Evolutionary conservation across 495 filamentous ascomycete species (phyloP), one percentile per base, ranked within the genome.

Genomic region (Podospora comata): DNA sequence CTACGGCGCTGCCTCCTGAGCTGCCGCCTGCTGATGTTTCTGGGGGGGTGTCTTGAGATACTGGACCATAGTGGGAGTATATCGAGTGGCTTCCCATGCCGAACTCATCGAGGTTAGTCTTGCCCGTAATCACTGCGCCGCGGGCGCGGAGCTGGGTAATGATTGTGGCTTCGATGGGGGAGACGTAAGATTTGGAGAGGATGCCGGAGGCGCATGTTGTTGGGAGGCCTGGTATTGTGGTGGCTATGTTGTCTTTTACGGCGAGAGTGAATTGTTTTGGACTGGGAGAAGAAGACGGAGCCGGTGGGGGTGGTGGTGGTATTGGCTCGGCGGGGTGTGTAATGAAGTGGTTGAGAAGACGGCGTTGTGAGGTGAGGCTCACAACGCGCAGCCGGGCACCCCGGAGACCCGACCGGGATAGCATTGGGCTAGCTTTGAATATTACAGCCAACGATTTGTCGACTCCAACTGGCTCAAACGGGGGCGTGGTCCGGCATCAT

Each of bases 31-130:
- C 88, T 5, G 94, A 96, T 44, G 18, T 59, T 53, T 32, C 4
- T 5, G 11, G 27, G 32, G 28, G 19, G 20, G 18, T 20, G 13
- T 60, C 57, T 26, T 82, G 83, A 3, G 72, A 53, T 23, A 95
- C 91, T 23, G 86, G 72, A 4, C 91, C 94, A 74, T 90, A 90
- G 64, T 77, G 75, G 20, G 94, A 96, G 74, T 93, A 79, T 2
- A 83, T 85, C 18, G 92, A 92, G 79, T 98, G 91, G 13, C 93
- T 96, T 53, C 95, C 95, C 95, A 99, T 99, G 23, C 95, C 95
- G 79, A 98, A 99, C 75, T 98, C 95, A 82, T 99, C 95, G 72
- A 99, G 83, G 77, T 96, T 97, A 0, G 93, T 93, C 76, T 97
- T 97, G 7, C 90, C 90, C 18, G 86, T 82, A 4, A 96, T 75